Evolutionary conservation across 2,329 filamentous ascomycete species (phyloP), one percentile per base, ranked within the genome.

Genomic region (Cladobotryum protrusum): DNA sequence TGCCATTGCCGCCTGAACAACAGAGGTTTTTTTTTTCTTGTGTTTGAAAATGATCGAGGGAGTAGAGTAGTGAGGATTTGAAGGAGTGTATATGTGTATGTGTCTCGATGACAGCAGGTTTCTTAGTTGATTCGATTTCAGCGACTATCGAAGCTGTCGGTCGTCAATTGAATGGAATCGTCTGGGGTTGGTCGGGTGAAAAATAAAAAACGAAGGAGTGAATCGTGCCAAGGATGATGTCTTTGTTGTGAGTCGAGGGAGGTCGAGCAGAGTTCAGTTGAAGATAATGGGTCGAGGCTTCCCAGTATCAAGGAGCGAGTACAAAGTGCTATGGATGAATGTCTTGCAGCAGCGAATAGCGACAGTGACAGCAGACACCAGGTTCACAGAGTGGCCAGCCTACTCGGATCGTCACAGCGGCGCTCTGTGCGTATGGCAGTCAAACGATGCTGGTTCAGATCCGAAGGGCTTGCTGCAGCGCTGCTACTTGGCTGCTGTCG

Each of bases 1-100:
- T 50, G 53, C 53, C 53, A 55, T 55, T 47, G 45, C 51, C 53
- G 52, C 43, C 42, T 46, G 48, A 36, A 34, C 44, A 47, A 35
- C 33, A 41, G 24, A 32, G 7, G 15, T 34, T 20, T 29, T 9
- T 9, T 49, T 29, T 15, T 43, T 49, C 37, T n/a, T 37, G 4
- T 37, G 35, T 37, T 37, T 37, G 9, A 17, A 17, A 37, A 37
- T 8, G 35, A 37, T 37, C 35, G 35, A 29, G 24, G 24, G 3
- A 9, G 11, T 6, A 9, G 24, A 29, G 24, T 29, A 8, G 24
- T 29, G 24, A 29, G 11, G 24, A 29, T 29, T 29, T 29, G 24
- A 29, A 29, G 24, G 24, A 29, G 24, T 29, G 24, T 29, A n/a
- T n/a, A n/a, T n/a, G n/a, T n/a, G n/a, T 29, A 8, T 29, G 24